These are phyloP conservation scores for Orbilia ellipsospora DNA, from an alignment of 2,329 filamentous ascomycete species.

Conservation along the genomic window DNA sequence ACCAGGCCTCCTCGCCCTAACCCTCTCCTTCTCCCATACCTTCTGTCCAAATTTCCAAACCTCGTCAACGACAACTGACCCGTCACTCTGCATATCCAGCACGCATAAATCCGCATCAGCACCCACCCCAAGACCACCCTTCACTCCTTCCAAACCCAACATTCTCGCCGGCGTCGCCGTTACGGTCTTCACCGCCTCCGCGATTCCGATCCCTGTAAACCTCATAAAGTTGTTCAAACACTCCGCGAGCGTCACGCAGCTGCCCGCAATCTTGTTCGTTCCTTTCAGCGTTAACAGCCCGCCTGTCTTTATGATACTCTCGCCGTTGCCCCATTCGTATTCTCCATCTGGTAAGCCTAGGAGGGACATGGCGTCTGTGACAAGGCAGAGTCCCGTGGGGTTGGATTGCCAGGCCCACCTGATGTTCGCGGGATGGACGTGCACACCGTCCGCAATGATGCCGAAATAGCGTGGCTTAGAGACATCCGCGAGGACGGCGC, in stretches of 20 bases:
- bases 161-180: conserved; percentile 81
- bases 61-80: conserved; percentile 41
- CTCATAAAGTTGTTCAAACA: conserved; percentile 83
- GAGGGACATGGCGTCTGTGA: conserved; percentile 92
- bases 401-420: conserved; percentile 90
- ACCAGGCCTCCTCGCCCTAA: conserved; percentile 17
- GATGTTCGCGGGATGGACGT: conserved; percentile 86
- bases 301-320: conserved; percentile 75
- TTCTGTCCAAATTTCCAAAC: conserved; percentile 53
- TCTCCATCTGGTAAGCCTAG: conserved; percentile 84
- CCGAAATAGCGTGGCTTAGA: conserved; percentile 79
- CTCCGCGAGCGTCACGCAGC: conserved; percentile 77
- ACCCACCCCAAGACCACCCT: conserved; percentile 66
- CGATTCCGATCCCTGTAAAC: conserved; percentile 76
- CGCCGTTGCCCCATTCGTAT: conserved; percentile 85
- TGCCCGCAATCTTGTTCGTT: conserved; percentile 81
- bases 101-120: conserved; percentile 52
- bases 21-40: conserved; percentile 35
- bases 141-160: conserved; percentile 74
- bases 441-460: conserved; percentile 89
- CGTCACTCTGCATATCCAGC: conserved; percentile 34
- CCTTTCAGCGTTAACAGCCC: conserved; percentile 79
- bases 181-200: conserved; percentile 76
- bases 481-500: conserved; percentile 76
- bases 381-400: conserved; percentile 83